phyloP scores from a whole-genome alignment of 148 eudicot species.

The Chenopodium berlandieri region DNA sequence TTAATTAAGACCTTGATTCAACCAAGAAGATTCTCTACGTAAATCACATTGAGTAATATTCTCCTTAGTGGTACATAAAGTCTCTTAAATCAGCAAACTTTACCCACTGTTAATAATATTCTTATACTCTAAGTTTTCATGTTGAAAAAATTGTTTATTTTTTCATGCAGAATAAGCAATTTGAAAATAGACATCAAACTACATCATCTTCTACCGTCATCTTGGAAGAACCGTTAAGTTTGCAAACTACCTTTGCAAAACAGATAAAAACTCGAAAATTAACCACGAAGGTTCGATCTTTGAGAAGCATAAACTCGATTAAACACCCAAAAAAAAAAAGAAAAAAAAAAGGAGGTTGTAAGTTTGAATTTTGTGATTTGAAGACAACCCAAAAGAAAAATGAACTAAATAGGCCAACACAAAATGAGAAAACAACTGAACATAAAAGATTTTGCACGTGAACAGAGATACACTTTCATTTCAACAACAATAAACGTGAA shows the following conservation, averaged over 20 bases:
- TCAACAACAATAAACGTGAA: constrained; percentile 7
- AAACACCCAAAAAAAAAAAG: too few relatives aligned
- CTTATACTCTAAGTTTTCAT: too few relatives aligned
- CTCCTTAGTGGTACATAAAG: background rate
- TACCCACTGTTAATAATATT: background rate
- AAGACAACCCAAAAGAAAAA: background rate
- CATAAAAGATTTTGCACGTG: background rate
- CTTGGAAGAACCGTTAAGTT: background rate
- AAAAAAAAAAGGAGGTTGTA: too few relatives aligned
- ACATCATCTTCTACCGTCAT: background rate
- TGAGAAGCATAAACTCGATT: too few relatives aligned
- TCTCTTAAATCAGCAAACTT: background rate
- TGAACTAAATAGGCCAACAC: background rate
- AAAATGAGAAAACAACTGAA: background rate
- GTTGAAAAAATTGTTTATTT: background rate
- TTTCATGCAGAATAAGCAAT: background rate
- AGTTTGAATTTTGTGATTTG: background rate
- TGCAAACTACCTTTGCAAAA: too few relatives aligned
- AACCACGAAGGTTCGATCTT: too few relatives aligned
- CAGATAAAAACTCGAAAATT: too few relatives aligned
- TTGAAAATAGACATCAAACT: background rate
- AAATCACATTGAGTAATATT: background rate
- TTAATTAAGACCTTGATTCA: background rate
- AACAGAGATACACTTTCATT: constrained; percentile 12
- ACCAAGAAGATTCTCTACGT: constrained; percentile 17